These are phyloP conservation scores for Neltuma alba DNA, from an alignment of 306 rosid genomes.

Conservation along the genomic window DNA sequence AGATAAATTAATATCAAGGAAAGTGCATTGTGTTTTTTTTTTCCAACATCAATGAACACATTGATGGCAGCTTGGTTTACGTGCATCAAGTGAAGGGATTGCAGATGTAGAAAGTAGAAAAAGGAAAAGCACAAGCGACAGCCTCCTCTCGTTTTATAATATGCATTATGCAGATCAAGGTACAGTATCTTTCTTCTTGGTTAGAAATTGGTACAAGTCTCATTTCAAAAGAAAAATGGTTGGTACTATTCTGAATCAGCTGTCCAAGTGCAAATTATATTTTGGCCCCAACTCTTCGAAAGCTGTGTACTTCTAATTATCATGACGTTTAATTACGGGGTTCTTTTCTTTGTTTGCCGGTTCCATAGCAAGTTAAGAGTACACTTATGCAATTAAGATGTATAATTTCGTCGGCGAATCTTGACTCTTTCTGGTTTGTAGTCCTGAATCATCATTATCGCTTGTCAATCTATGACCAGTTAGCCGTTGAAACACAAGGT, in stretches of 20 bases:
- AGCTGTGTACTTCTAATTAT: background rate
- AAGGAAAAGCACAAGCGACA: background rate
- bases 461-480: slow-evolving; percentile 28
- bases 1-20: background rate
- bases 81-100: background rate
- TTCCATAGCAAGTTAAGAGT: background rate
- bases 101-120: background rate
- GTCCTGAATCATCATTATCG: slow-evolving; percentile 25
- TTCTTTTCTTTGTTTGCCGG: background rate
- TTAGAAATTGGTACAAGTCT: background rate
- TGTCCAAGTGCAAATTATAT: background rate
- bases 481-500: slow-evolving; percentile 4
- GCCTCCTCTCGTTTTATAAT: background rate
- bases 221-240: background rate
- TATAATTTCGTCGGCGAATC: background rate
- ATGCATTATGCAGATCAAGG: background rate
- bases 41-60: background rate
- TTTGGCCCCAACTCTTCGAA: background rate
- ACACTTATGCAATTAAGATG: background rate
- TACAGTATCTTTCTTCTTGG: background rate
- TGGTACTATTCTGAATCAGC: background rate
- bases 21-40: background rate
- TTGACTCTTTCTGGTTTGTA: slow-evolving; percentile 27
- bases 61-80: background rate
- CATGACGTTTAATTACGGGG: background rate